A percentile compares a stretch with the other conserved stretches of the same genome.
phyloP scores from a whole-genome alignment of 2,329 filamentous ascomycete genomes.

The Mycogone perniciosa region DNA sequence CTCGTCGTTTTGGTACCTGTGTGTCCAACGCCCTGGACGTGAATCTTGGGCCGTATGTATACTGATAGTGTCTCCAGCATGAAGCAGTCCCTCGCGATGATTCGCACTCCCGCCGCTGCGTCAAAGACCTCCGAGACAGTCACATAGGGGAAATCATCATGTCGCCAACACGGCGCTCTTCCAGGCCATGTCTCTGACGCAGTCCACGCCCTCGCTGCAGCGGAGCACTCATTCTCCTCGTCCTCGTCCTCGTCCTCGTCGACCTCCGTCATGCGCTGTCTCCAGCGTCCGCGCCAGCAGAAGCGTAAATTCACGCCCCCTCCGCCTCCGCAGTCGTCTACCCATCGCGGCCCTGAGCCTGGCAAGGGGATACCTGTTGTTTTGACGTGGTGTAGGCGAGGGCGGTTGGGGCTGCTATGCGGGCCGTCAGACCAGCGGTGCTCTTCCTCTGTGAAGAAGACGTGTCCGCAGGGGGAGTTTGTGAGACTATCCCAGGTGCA shows the following conservation, averaged over 20 bases:
- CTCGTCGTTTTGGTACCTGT: slow-evolving; percentile 6
- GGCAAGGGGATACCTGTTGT: slow-evolving; percentile 49
- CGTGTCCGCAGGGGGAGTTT: slow-evolving; percentile 23
- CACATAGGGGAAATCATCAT: slow-evolving; percentile 47
- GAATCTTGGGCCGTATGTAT: slow-evolving; percentile 34
- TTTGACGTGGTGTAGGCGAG: slow-evolving; percentile 39
- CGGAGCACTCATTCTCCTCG: neutral
- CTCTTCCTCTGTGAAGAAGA: slow-evolving; percentile 53
- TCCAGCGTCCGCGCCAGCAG: slow-evolving; percentile 30
- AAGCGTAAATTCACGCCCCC: slow-evolving; percentile 33
- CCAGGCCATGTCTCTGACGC: slow-evolving; percentile 15
- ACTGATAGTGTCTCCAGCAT: slow-evolving; percentile 40
- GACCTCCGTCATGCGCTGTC: neutral
- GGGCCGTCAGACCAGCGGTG: slow-evolving; percentile 43
- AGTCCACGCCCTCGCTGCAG: neutral
- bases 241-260: neutral
- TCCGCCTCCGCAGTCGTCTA: slow-evolving; percentile 40
- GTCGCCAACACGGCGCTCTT: slow-evolving; percentile 43
- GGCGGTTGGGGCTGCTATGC: slow-evolving; percentile 35
- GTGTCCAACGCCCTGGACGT: slow-evolving; percentile 22
- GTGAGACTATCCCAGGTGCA: slow-evolving; percentile 30
- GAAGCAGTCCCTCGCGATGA: slow-evolving; percentile 42
- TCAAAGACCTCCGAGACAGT: slow-evolving; percentile 43
- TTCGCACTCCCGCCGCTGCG: slow-evolving; percentile 35
- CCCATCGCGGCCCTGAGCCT: slow-evolving; percentile 43